Conservation (phyloP, 2,329 filamentous ascomycete genomes). For the Ascochyta koolunga region DNA sequence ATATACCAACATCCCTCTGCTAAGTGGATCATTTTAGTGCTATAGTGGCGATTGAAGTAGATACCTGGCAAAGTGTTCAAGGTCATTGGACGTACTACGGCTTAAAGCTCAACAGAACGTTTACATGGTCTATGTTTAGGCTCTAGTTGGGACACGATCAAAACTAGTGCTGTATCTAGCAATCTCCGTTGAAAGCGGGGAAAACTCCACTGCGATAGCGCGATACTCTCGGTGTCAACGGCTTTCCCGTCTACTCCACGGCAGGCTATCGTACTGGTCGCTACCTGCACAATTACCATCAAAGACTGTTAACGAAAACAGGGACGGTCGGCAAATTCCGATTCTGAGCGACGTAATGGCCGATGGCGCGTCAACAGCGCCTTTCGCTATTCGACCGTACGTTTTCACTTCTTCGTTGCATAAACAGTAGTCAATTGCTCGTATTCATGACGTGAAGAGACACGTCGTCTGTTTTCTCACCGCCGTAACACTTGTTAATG, state of each 20-base stretch:
- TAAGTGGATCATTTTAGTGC: no score
- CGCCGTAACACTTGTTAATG: neutral
- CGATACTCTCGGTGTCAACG: neutral
- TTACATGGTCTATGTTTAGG: no score
- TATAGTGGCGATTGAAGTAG: no score
- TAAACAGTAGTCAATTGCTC: neutral
- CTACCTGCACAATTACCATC: no score
- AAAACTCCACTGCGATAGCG: neutral
- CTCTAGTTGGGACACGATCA: no score
- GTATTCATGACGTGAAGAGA: neutral
- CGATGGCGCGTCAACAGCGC: neutral
- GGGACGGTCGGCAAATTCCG: neutral
- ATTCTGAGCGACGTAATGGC: slow-evolving; percentile 1
- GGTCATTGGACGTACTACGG: no score
- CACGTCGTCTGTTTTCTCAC: neutral
- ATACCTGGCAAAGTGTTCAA: no score
- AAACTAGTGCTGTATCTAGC: no score
- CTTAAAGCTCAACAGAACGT: no score
- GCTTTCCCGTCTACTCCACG: neutral
- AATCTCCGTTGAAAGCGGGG: no score
- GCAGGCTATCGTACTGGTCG: no score
- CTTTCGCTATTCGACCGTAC: slow-evolving; percentile 14
- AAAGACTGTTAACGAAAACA: neutral
- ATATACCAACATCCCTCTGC: neutral
- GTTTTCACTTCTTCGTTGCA: neutral